Base-by-base conservation (phyloP, 2,329 filamentous ascomycete species). In the Trichoderma koningiopsis region DNA sequence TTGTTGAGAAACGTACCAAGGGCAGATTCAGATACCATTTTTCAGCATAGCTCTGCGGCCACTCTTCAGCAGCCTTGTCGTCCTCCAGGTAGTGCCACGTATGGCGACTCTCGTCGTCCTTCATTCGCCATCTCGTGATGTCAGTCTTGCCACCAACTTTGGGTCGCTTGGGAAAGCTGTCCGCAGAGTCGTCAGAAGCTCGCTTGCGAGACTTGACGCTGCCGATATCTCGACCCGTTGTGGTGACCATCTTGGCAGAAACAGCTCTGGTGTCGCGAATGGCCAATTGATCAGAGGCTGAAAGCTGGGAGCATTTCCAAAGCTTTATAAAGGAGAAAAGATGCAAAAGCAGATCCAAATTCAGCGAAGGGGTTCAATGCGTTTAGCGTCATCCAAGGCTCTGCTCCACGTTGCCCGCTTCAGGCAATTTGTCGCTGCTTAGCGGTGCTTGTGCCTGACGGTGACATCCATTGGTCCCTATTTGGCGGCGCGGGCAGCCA, bases 61-160 rank as follows among this genome's bases (percentile, higher is more conserved):
- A 97, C 69, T 87, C 82, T 74, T 91, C 84, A 8, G 85, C 81
- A 68, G 92, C 89, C 70, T 92, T 85, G 29, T 89, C 86, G 66
- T 96, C 91, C 11, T 88, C 87, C 3, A 99, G 83, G 77, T 98
- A 99, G 76, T 96, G 92, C 96, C 96, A 99, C 62, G 93, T 97
- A 75, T 97, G 94, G 68, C 92, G 87, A 60, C 96, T 95, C 63
- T 88, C 86, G 70, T 97, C 92, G 76, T 96, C 91, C 71, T 89
- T 87, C 77, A 98, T 82, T 71, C 96, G 88, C 96, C 96, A 99
- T 79, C 92, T 86, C 8, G 88, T 87, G 73, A 88, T 88, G 80
- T 99, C 95, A 5, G 94, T 97, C 76, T 87, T 88, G 49, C 84
- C 81, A 57, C 80, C 81, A 59, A 88, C 78, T 71, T 78, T 83